Conservation (phyloP, 2,329 filamentous ascomycete species). For the Xylariaceae sp. region DNA sequence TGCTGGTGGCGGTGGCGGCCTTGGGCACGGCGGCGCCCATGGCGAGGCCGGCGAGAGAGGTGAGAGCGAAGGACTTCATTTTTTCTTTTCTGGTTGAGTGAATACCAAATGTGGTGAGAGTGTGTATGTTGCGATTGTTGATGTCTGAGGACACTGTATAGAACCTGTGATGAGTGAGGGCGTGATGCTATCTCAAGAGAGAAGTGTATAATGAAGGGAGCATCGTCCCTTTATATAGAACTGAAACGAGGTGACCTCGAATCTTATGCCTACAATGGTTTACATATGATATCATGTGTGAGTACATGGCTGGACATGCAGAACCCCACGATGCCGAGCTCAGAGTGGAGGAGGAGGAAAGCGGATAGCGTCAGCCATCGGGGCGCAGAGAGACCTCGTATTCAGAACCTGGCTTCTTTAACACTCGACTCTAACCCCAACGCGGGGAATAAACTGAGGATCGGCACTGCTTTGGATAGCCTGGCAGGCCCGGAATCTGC, state of each 20-base stretch:
- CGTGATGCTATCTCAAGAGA: no score
- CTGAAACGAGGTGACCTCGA: background rate
- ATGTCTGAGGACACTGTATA: background rate
- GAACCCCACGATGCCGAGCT: background rate
- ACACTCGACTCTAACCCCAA: background rate
- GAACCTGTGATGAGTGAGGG: background rate
- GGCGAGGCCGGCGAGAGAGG: constrained; percentile 13
- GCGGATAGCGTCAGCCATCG: background rate
- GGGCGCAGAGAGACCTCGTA: constrained; percentile 6
- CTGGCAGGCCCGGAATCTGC: no score
- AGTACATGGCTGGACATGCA: background rate
- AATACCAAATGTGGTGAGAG: background rate
- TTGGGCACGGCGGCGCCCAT: constrained; percentile 1
- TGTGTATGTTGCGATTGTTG: background rate
- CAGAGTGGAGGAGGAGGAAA: constrained; percentile 1
- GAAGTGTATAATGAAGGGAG: background rate
- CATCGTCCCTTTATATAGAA: background rate
- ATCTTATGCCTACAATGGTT: background rate
- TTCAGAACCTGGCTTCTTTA: background rate
- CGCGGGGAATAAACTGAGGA: no score
- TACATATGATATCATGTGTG: background rate
- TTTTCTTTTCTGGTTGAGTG: background rate
- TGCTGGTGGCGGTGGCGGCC: constrained; percentile 1
- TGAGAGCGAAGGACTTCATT: constrained; percentile 11
- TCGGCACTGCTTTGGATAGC: no score